Percentiles rank a stretch among this genome's conserved stretches.
These are phyloP conservation scores for Hortiboletus flavorubellus DNA, from an alignment of 768 basidiomycete species.

Conservation along the genomic window DNA sequence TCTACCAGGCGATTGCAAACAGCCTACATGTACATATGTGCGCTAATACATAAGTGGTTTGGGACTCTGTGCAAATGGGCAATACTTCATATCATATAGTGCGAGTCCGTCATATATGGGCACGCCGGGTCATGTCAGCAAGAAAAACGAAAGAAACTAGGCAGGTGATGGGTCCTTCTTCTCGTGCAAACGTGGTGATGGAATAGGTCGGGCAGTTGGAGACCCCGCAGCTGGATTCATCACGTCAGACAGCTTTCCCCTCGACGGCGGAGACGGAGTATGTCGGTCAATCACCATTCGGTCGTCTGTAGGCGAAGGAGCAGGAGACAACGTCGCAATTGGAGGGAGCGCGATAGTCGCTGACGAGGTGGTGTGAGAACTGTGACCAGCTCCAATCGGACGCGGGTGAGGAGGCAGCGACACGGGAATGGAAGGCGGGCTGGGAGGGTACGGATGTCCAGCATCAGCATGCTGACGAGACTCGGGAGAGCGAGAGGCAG, in stretches of 20 bases:
- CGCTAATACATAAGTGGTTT: conserved; percentile 26
- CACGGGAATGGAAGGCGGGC: conserved; percentile 52
- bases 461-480: conserved; percentile 43
- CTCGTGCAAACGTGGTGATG: conserved; percentile 47
- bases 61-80: conserved; percentile 16
- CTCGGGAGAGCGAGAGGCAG: conserved; percentile 67
- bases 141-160: conserved; percentile 12
- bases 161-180: conserved; percentile 31
- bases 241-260: conserved; percentile 51
- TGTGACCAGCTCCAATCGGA: conserved; percentile 57
- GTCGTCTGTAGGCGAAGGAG: conserved; percentile 49
- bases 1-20: conserved; percentile 18
- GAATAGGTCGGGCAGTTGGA: conserved; percentile 48
- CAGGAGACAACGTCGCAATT: conserved; percentile 65
- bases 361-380: conserved; percentile 36
- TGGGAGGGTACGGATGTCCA: conserved; percentile 40
- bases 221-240: conserved; percentile 49
- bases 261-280: conserved; percentile 48
- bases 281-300: conserved; percentile 37
- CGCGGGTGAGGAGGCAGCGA: conserved; percentile 73
- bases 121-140: conserved; percentile 8
- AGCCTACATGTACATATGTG: conserved; percentile 29
- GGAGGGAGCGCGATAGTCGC: conserved; percentile 59
- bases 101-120: conserved; percentile 15
- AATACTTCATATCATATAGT: conserved; percentile 21